Conservation (phyloP, 192 early-diverging fungal genomes). For the Spinellus fusiger region DNA sequence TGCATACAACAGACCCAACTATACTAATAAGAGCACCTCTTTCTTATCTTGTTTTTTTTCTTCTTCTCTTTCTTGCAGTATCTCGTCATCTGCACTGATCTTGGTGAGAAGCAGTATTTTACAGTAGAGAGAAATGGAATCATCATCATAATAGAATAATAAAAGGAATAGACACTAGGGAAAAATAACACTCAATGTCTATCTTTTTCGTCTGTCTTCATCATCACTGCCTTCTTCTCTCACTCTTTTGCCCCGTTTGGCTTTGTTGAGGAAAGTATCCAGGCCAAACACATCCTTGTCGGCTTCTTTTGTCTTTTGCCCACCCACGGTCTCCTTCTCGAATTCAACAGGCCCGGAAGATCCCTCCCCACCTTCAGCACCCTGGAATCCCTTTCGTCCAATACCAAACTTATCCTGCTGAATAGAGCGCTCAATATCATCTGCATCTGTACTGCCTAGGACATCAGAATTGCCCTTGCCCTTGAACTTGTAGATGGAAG, state of each 20-base stretch:
- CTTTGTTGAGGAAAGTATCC: constrained; percentile 74
- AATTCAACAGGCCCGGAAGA: constrained; percentile 89
- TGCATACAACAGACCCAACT: too few species aligned
- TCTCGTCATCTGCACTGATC: too few species aligned
- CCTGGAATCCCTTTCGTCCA: constrained; percentile 59
- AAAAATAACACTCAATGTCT: neutral
- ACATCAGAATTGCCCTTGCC: constrained; percentile 42
- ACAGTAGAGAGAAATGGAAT: neutral
- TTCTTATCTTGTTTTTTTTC: too few species aligned
- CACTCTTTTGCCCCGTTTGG: constrained; percentile 55
- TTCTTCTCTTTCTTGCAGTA: too few species aligned
- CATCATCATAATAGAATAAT: neutral
- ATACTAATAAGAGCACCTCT: too few species aligned
- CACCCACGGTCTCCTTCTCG: constrained; percentile 63
- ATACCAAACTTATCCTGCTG: constrained; percentile 61
- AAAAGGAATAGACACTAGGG: neutral
- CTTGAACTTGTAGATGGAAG: constrained; percentile 80
- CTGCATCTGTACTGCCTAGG: constrained; percentile 57
- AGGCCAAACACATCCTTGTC: constrained; percentile 87
- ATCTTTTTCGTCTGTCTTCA: constrained; percentile 20
- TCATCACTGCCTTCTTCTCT: constrained; percentile 28
- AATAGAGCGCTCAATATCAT: constrained; percentile 64
- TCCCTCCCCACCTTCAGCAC: constrained; percentile 51
- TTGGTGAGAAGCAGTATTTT: neutral
- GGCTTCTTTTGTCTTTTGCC: constrained; percentile 14